These are phyloP conservation scores for Mentha longifolia DNA, from an alignment of 257 asterid genomes.

Conservation along the genomic window DNA sequence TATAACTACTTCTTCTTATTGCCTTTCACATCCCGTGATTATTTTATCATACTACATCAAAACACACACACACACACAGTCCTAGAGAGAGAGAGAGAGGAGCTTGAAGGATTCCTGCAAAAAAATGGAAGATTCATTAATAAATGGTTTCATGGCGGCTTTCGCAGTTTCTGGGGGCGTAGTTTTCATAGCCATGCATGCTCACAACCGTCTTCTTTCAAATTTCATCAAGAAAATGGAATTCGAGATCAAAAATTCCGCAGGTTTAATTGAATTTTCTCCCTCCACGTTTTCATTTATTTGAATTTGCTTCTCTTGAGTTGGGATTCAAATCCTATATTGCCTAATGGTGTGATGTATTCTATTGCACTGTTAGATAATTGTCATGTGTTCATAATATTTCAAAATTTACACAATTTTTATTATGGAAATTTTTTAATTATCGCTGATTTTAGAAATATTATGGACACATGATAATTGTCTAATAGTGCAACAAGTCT, in stretches of 20 bases:
- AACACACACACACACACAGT: neutral
- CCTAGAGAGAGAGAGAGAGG: neutral
- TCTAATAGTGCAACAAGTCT: too few species aligned
- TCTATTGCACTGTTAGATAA: too few species aligned
- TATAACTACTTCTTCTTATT: constrained; percentile 20
- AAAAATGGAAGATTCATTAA: constrained; percentile 55
- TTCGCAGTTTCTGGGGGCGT: constrained; percentile 90
- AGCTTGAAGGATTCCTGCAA: neutral
- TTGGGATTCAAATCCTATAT: too few species aligned
- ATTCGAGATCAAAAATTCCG: constrained; percentile 48
- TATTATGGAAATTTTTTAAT: too few species aligned
- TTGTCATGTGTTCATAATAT: too few species aligned
- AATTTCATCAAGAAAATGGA: constrained; percentile 76
- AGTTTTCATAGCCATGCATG: constrained; percentile 69
- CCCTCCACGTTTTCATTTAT: neutral
- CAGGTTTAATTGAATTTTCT: constrained; percentile 29
- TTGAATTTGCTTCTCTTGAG: too few species aligned
- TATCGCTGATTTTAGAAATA: too few species aligned
- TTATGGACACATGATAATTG: too few species aligned
- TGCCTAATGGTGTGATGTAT: too few species aligned
- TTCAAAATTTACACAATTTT: too few species aligned
- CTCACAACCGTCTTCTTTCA: constrained; percentile 75
- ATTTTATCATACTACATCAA: neutral
- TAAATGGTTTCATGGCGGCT: constrained; percentile 70
- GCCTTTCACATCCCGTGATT: constrained; percentile 12